These are phyloP conservation scores for Fusarium citri DNA, from an alignment of 2,329 filamentous ascomycete species.

Conservation along the genomic window DNA sequence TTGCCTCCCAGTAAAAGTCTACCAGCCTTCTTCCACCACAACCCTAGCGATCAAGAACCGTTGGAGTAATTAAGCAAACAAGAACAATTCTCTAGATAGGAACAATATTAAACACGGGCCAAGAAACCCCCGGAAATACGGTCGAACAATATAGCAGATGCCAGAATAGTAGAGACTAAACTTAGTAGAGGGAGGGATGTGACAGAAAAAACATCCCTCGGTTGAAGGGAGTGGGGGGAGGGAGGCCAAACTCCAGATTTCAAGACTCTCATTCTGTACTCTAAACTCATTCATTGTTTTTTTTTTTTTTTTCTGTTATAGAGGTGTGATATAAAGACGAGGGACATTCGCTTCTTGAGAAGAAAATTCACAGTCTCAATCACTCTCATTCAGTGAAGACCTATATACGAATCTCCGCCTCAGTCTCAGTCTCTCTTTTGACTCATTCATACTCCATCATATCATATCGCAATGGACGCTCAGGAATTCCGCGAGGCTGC, in stretches of 20 bases:
- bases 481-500: constrained; percentile 82
- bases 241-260: constrained; percentile 1
- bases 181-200: not conserved
- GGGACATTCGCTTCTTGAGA: not conserved
- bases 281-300: not conserved
- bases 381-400: not conserved
- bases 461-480: constrained; percentile 74
- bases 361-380: not conserved
- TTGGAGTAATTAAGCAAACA: not conserved
- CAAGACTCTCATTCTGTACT: not conserved
- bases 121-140: not conserved
- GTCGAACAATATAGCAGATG: constrained; percentile 10
- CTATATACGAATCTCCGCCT: not conserved
- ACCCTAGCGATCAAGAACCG: not conserved
- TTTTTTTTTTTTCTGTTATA: not conserved
- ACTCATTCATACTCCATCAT: not conserved
- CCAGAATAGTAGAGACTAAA: not conserved
- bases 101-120: constrained; percentile 21
- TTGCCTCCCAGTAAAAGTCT: constrained; percentile 2
- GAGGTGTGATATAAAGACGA: constrained; percentile 7
- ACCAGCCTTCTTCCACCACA: not conserved
- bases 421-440: not conserved
- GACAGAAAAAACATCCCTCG: not conserved
- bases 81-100: not conserved
- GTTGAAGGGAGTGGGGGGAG: not conserved